Evolutionary conservation across 176 grass and related monocot species (phyloP), one percentile per base, ranked within the genome.

Genomic region (Cenchrus americanus): DNA sequence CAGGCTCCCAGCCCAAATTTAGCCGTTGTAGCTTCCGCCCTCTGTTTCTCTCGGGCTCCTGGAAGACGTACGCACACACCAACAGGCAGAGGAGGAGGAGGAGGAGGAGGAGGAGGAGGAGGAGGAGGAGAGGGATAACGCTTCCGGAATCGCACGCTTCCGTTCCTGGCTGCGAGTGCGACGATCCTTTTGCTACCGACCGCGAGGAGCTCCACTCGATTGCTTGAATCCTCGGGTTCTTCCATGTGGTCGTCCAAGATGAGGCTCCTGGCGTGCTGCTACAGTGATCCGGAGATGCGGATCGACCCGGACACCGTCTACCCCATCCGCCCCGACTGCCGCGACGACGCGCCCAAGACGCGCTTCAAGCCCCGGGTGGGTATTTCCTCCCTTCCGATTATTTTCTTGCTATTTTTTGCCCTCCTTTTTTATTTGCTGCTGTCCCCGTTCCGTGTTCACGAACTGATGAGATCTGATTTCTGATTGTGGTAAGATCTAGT

Each of bases 281-380:
- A 82, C 72, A 87, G 77, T 40, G 83, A 95, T 49, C 91, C 89
- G 69, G 93, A 95, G 71, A 92, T 89, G 71, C 90, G 76, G 47
- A 92, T 90, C 62, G 93, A 95, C 51, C 96, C 96, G 37, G 91
- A 95, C 57, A 85, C 96, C 23, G 73, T 90, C 77, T 95, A 95
- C 66, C 87, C 90, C 55, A 88, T 93, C 76, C 90, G 87, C 50
- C 69, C 87, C 43, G 96, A 92, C 59, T 98, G 91, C 89, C 86
- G 71, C 52, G 85, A 85, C 22, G 94, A 97, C 72, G 89, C 79
- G 6, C 89, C 91, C 62, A 87, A 83, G 73, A 90, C 81, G 60
- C 93, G 93, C 41, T 98, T 98, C 89, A 95, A 93, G 87, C 91
- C 93, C 64, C 73, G 49, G 85, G 96, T 90, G 49, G 85, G 96